Evolutionary conservation across 2,329 filamentous ascomycete genomes (phyloP).

Genomic region (Pseudogymnoascus sp.): DNA sequence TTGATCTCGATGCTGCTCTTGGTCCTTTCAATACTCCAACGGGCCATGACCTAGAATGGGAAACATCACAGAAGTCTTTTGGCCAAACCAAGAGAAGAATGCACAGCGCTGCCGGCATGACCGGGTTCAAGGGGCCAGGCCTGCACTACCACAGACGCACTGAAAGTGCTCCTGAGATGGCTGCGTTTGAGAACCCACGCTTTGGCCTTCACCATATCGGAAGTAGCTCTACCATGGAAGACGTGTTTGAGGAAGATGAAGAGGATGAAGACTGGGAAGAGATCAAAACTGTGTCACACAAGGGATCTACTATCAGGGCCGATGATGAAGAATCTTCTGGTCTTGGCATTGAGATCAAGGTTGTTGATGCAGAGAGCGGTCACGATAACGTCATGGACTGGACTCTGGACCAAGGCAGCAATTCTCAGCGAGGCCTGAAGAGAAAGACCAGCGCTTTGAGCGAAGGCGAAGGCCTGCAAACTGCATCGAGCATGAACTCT

Average conservation of each 20-base stretch:
- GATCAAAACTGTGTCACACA: conserved; percentile 26
- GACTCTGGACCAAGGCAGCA: conserved; percentile 29
- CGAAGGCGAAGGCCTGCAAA: conserved; percentile 30
- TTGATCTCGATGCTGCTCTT: conserved; percentile 88
- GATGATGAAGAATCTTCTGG: conserved; percentile 31
- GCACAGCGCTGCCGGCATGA: conserved; percentile 68
- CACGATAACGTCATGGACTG: conserved; percentile 35
- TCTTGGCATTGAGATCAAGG: conserved; percentile 36
- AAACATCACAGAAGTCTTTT: conserved; percentile 52
- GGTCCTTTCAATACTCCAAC: conserved; percentile 84
- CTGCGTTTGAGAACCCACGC: conserved; percentile 63
- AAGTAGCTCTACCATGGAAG: conserved; percentile 69
- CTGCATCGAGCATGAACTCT: conserved; percentile 36
- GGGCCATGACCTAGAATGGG: conserved; percentile 55
- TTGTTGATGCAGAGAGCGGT: conserved; percentile 36
- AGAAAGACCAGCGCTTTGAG: conserved; percentile 41
- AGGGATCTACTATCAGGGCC: conserved; percentile 27
- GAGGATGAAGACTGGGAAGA: conserved; percentile 46
- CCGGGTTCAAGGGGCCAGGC: conserved; percentile 58
- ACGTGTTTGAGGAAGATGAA: conserved; percentile 81
- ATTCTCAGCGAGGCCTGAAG: conserved; percentile 26
- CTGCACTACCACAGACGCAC: conserved; percentile 71
- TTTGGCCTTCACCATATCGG: conserved; percentile 52
- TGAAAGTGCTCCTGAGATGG: conserved; percentile 73
- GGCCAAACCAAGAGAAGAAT: conserved; percentile 55